Conservation (phyloP, 495 filamentous ascomycete species). For the Penicillium waksmanii region DNA sequence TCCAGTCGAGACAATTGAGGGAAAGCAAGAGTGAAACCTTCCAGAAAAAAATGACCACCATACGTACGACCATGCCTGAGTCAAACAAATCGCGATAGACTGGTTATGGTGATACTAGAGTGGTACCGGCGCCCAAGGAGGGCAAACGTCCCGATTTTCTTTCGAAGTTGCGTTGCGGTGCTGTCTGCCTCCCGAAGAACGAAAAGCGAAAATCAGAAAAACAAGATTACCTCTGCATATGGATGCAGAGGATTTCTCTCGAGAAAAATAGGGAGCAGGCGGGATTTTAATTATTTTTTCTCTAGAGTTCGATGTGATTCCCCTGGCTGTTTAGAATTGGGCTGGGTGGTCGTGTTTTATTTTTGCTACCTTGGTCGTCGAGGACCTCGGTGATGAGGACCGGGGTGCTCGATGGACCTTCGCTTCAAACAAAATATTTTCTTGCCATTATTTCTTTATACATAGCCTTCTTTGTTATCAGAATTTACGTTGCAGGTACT, state of each 20-base stretch:
- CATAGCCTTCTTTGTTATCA: conserved; percentile 16
- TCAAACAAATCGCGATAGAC: background rate
- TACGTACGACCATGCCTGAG: background rate
- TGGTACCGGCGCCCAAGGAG: background rate
- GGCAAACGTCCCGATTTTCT: background rate
- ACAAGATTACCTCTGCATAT: background rate
- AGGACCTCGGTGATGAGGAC: conserved; percentile 2
- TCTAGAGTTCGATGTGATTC: conserved; percentile 15
- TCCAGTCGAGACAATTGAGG: conserved; percentile 37
- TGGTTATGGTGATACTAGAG: background rate
- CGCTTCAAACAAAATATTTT: conserved; percentile 14
- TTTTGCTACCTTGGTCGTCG: background rate
- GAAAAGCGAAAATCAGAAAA: conserved; percentile 1
- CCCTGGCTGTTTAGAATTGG: conserved; percentile 21
- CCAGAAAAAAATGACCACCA: background rate
- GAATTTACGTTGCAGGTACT: background rate
- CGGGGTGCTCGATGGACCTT: background rate
- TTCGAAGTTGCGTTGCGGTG: background rate
- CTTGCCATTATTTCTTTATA: conserved; percentile 12
- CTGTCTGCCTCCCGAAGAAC: background rate
- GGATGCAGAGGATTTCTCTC: background rate
- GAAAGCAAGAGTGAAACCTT: conserved; percentile 7
- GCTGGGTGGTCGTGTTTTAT: conserved; percentile 8
- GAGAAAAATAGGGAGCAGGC: background rate
- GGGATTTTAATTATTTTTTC: background rate